phyloP scores from a whole-genome alignment of 1,284 basidiomycete genomes.

The Porodaedalea pini region DNA sequence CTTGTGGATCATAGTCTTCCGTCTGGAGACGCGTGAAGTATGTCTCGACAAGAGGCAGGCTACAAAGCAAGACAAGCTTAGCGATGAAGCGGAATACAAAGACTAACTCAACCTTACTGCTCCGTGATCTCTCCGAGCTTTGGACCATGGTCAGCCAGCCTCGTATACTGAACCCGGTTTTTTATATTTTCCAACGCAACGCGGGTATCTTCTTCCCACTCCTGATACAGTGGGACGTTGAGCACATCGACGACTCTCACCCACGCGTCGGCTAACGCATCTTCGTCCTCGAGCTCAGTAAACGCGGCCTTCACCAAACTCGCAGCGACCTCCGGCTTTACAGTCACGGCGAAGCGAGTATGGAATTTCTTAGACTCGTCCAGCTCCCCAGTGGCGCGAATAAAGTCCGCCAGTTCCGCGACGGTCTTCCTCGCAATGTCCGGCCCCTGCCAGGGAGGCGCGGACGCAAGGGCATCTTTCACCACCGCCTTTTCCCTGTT shows the following conservation, averaged over 20 bases:
- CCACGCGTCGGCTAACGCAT: constrained; percentile 69
- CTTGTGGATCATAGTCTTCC: constrained; percentile 57
- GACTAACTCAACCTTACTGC: constrained; percentile 45
- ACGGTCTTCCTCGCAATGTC: constrained; percentile 55
- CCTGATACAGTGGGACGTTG: constrained; percentile 83
- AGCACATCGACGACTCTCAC: constrained; percentile 74
- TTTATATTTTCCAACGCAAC: constrained; percentile 72
- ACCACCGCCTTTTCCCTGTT: constrained; percentile 54
- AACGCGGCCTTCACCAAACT: constrained; percentile 73
- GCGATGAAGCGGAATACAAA: too few species aligned
- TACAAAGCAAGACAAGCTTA: constrained; percentile 32
- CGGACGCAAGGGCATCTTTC: constrained; percentile 45
- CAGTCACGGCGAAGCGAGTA: constrained; percentile 63
- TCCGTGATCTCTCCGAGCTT: constrained; percentile 78
- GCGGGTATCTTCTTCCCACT: constrained; percentile 80
- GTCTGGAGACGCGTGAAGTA: constrained; percentile 85
- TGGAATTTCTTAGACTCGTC: constrained; percentile 57
- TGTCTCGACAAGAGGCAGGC: constrained; percentile 77
- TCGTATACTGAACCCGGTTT: constrained; percentile 75
- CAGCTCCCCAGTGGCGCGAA: constrained; percentile 54
- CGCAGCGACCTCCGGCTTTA: constrained; percentile 60
- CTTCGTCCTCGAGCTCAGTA: constrained; percentile 45
- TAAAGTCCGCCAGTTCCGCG: constrained; percentile 65
- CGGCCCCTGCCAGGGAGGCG: constrained; percentile 54
- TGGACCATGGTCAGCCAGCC: constrained; percentile 80